A percentile compares a stretch with the other conserved stretches of the same genome.
Evolutionary conservation across 768 basidiomycete genomes (phyloP).

Genomic region (Termitomyces sp.): DNA sequence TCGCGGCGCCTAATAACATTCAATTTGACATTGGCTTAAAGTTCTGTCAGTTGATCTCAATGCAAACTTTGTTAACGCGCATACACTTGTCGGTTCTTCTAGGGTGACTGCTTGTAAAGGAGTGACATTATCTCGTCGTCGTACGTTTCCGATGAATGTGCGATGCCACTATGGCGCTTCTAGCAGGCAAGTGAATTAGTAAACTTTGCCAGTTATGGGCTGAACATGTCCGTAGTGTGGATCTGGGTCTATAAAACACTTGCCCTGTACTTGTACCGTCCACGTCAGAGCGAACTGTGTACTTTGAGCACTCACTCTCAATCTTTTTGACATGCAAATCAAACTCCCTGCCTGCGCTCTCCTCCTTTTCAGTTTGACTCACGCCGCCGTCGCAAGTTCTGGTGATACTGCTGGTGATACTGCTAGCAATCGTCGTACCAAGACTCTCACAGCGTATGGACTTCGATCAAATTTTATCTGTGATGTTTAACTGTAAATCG

Average conservation of each 20-base stretch:
- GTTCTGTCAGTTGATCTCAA: not conserved
- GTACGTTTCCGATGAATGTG: not conserved
- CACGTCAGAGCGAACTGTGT: not conserved
- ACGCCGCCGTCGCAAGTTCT: too few species aligned
- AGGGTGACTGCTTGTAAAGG: not conserved
- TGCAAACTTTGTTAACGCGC: too few species aligned
- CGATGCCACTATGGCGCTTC: not conserved
- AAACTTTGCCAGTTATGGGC: not conserved
- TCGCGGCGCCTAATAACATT: too few species aligned
- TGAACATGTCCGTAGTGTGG: not conserved
- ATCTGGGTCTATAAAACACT: not conserved
- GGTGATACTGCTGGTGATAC: not conserved
- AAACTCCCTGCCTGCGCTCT: too few species aligned
- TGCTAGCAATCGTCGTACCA: not conserved
- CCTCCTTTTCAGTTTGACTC: too few species aligned
- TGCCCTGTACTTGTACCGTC: too few species aligned
- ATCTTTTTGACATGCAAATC: not conserved
- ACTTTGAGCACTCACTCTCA: not conserved
- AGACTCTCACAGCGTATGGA: not conserved
- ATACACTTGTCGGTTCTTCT: not conserved
- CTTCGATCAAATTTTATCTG: too few species aligned
- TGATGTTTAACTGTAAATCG: too few species aligned
- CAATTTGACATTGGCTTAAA: too few species aligned
- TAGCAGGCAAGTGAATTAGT: not conserved
- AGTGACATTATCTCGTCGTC: too few species aligned